These are phyloP conservation scores for Hamigera avellanea DNA, from an alignment of 495 filamentous ascomycete species.

Conservation along the genomic window DNA sequence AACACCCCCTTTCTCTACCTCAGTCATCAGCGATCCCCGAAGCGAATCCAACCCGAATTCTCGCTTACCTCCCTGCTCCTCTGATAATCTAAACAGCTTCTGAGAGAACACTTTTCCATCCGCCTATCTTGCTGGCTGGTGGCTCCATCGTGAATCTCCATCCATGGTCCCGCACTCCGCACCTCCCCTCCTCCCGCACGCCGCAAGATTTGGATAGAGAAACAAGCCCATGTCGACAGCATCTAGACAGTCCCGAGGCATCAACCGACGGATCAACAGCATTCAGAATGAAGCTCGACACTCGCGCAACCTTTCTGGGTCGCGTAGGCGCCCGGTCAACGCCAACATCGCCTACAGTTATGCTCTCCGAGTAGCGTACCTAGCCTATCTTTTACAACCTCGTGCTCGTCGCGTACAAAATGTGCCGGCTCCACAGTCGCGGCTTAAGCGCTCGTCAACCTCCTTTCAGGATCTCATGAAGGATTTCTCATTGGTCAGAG, in stretches of 20 bases:
- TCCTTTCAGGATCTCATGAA: conserved; percentile 59
- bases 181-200: conserved; percentile 12
- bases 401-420: conserved; percentile 78
- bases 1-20: conserved; percentile 12
- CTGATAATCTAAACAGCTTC: neutral
- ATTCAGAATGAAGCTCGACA: conserved; percentile 41
- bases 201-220: conserved; percentile 13
- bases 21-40: conserved; percentile 4
- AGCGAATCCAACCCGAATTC: too few relatives aligned
- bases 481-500: conserved; percentile 63
- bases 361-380: conserved; percentile 82
- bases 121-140: conserved; percentile 15
- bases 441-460: conserved; percentile 55
- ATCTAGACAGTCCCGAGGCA: conserved; percentile 40
- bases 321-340: conserved; percentile 37
- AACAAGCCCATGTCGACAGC: conserved; percentile 39
- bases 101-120: neutral
- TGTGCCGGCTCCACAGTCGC: conserved; percentile 50
- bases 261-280: conserved; percentile 45
- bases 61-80: neutral
- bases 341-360: conserved; percentile 75
- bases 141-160: conserved; percentile 14
- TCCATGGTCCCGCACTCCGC: conserved; percentile 30
- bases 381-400: conserved; percentile 87
- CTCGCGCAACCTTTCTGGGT: conserved; percentile 39